Percentiles rank a stretch among this genome's conserved stretches.
Conservation (phyloP, 148 eudicot species). For the Salicornia ramosissima region DNA sequence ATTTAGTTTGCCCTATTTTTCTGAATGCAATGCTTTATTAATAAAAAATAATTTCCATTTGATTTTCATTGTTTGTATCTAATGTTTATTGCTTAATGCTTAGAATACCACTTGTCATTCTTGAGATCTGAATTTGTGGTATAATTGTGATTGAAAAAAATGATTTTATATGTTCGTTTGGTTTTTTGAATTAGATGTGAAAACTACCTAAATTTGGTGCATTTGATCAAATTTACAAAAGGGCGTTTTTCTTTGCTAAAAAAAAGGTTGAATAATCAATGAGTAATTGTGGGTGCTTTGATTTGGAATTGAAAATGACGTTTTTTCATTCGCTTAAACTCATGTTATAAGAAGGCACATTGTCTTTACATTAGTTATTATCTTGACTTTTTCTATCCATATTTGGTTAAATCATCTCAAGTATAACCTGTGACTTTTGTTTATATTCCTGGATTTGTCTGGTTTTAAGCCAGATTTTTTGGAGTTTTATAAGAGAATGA, state of each 20-base stretch:
- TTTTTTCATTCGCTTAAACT: background rate
- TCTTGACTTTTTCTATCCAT: constrained; percentile 5
- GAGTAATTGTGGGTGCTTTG: background rate
- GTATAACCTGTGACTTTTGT: background rate
- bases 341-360: background rate
- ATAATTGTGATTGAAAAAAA: background rate
- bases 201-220: no score
- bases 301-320: constrained; percentile 13
- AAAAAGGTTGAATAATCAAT: background rate
- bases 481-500: background rate
- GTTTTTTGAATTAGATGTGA: background rate
- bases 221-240: no score
- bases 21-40: background rate
- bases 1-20: background rate
- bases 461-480: background rate
- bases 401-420: background rate
- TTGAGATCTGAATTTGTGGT: background rate
- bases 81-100: background rate
- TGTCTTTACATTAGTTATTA: background rate
- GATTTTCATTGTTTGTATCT: background rate
- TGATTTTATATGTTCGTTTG: background rate
- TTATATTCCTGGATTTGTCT: background rate
- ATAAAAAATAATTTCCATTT: no score
- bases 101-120: no score
- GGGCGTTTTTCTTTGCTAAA: background rate